phyloP scores from a whole-genome alignment of 768 basidiomycete genomes.

The Russula virescens region DNA sequence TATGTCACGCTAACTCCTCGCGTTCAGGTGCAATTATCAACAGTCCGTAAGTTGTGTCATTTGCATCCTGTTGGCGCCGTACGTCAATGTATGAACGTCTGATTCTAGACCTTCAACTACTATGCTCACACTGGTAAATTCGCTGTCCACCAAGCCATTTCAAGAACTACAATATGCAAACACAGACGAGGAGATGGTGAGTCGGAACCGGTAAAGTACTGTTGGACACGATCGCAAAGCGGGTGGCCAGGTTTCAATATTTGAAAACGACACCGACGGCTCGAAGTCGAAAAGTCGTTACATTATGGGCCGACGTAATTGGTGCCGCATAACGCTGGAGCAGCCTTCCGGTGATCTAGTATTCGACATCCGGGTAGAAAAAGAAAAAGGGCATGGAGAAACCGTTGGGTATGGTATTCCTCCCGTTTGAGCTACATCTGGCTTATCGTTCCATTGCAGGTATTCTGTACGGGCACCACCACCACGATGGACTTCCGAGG shows the following conservation, averaged over 20 bases:
- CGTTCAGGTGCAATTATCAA: conserved; percentile 83
- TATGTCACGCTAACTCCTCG: conserved; percentile 10
- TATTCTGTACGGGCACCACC: conserved; percentile 29
- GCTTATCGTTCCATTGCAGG: conserved; percentile 14
- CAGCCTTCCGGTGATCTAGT: conserved; percentile 53
- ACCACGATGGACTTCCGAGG: too few relatives aligned
- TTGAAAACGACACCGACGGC: conserved; percentile 72
- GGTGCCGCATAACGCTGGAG: conserved; percentile 67
- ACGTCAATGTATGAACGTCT: background rate
- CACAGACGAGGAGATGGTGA: conserved; percentile 87
- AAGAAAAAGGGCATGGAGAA: too few relatives aligned
- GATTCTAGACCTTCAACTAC: conserved; percentile 49
- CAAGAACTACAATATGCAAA: conserved; percentile 73
- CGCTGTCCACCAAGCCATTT: conserved; percentile 75
- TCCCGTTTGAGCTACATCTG: background rate
- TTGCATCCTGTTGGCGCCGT: background rate
- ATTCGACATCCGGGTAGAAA: conserved; percentile 86
- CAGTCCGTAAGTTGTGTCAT: conserved; percentile 80
- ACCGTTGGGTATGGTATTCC: conserved; percentile 48
- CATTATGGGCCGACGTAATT: conserved; percentile 88
- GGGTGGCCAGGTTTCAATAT: conserved; percentile 61
- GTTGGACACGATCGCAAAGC: background rate
- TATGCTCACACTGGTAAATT: conserved; percentile 76
- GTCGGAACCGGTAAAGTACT: background rate
- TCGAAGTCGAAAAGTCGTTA: conserved; percentile 66